These are phyloP conservation scores for Solanum pinnatisectum DNA, from an alignment of 257 asterid species.

Conservation along the genomic window DNA sequence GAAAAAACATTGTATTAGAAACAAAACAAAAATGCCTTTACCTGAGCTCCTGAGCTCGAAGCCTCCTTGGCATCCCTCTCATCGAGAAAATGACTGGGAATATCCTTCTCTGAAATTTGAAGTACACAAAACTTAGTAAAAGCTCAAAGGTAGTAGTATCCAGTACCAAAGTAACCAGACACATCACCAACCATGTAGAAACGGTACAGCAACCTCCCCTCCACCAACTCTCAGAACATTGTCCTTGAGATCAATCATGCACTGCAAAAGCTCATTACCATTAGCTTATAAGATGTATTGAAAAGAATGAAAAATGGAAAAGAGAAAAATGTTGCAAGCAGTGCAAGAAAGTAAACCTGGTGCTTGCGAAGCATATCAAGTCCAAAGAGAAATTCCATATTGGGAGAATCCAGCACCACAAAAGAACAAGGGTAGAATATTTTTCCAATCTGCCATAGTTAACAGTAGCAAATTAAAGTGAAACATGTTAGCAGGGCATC, in stretches of 20 bases:
- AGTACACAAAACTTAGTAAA: neutral
- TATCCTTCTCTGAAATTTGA: constrained; percentile 68
- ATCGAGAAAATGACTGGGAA: constrained; percentile 63
- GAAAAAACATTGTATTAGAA: neutral
- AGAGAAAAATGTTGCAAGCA: constrained; percentile 9
- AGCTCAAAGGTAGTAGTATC: neutral
- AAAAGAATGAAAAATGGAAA: neutral
- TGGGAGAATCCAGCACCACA: constrained; percentile 84
- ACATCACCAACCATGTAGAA: constrained; percentile 55
- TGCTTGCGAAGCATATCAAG: constrained; percentile 99
- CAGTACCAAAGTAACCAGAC: neutral
- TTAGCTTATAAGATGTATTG: neutral
- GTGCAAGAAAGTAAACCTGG: constrained; percentile 33
- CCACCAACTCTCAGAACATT: constrained; percentile 96
- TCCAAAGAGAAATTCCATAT: constrained; percentile 98
- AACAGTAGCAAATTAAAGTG: neutral
- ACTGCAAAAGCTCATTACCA: constrained; percentile 36
- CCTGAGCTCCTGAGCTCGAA: constrained; percentile 74
- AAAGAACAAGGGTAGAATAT: constrained; percentile 88
- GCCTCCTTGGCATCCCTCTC: constrained; percentile 73
- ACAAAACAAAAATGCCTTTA: constrained; percentile 20
- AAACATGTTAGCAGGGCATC: neutral
- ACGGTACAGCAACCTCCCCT: constrained; percentile 93
- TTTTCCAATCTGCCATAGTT: constrained; percentile 57
- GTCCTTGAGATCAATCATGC: constrained; percentile 90